A percentile compares a stretch with the other conserved stretches of the same genome.
These are phyloP conservation scores for Rhytidhysteron rufulum DNA, from an alignment of 2,329 filamentous ascomycete species.

Conservation along the genomic window DNA sequence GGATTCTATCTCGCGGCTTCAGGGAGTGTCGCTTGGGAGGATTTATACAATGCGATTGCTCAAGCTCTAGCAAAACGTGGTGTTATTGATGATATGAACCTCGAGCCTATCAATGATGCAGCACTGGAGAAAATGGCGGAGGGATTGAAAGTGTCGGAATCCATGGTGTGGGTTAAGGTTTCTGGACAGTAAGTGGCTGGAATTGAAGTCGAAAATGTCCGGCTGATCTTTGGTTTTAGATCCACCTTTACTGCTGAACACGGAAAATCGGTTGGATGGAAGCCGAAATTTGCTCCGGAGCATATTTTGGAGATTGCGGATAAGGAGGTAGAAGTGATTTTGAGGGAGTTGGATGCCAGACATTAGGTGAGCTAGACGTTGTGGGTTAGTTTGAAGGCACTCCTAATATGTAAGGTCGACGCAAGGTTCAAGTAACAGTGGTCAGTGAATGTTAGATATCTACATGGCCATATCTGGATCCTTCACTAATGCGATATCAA, in stretches of 20 bases:
- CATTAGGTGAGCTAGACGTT: no score
- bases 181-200: slow-evolving; percentile 40
- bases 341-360: slow-evolving; percentile 15
- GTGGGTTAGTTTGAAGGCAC: no score
- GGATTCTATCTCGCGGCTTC: slow-evolving; percentile 52
- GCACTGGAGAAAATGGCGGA: slow-evolving; percentile 40
- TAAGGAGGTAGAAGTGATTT: slow-evolving; percentile 43
- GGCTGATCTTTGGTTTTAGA: slow-evolving; percentile 14
- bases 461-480: no score
- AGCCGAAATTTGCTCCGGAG: slow-evolving; percentile 35
- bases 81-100: slow-evolving; percentile 35
- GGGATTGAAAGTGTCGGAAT: slow-evolving; percentile 32
- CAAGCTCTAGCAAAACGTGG: slow-evolving; percentile 37
- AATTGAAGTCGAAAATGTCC: background rate
- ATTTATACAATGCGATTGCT: slow-evolving; percentile 48
- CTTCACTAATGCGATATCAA: no score
- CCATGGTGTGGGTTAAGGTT: slow-evolving; percentile 39
- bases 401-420: no score
- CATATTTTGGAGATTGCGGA: slow-evolving; percentile 45
- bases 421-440: no score
- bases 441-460: no score
- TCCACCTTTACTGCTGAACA: slow-evolving; percentile 41
- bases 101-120: slow-evolving; percentile 35
- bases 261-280: slow-evolving; percentile 45
- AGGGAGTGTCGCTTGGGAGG: slow-evolving; percentile 49